Conservation (phyloP, 2,329 filamentous ascomycete genomes). For the Eutypella sp. region DNA sequence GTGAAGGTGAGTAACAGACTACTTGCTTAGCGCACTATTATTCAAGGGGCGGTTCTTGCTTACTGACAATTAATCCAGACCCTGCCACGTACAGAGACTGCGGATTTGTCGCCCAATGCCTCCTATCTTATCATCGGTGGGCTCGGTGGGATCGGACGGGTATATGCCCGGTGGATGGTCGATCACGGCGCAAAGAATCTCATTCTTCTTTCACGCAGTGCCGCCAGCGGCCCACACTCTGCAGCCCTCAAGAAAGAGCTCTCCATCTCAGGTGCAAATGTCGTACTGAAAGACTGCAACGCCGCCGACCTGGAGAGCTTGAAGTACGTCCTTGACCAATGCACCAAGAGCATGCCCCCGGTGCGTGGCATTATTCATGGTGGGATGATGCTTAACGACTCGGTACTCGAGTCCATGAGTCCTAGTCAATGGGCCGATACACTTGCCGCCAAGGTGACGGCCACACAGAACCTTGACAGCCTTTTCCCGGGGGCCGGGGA, state of each 20-base stretch:
- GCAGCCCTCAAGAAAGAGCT: neutral
- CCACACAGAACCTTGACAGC: slow-evolving; percentile 18
- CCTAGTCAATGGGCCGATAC: slow-evolving; percentile 3
- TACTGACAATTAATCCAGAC: neutral
- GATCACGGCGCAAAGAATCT: slow-evolving; percentile 29
- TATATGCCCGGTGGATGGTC: slow-evolving; percentile 28
- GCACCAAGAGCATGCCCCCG: slow-evolving; percentile 2
- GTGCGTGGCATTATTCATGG: slow-evolving; percentile 10
- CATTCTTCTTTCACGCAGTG: slow-evolving; percentile 6
- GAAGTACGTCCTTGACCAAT: neutral
- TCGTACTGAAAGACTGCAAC: slow-evolving; percentile 5
- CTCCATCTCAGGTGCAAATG: neutral
- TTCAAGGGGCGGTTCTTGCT: neutral
- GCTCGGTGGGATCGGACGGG: slow-evolving; percentile 30
- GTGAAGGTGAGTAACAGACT: neutral
- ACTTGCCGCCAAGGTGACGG: slow-evolving; percentile 8
- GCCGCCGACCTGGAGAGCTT: slow-evolving; percentile 5
- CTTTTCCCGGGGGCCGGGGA: neutral
- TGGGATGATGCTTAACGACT: slow-evolving; percentile 11
- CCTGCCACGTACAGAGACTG: neutral
- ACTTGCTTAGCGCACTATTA: neutral
- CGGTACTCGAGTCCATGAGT: slow-evolving; percentile 12
- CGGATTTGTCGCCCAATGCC: neutral
- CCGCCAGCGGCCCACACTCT: neutral
- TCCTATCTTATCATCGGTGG: slow-evolving; percentile 33